Conservation (phyloP, 129 eudicot species). For the Tagetes erecta region DNA sequence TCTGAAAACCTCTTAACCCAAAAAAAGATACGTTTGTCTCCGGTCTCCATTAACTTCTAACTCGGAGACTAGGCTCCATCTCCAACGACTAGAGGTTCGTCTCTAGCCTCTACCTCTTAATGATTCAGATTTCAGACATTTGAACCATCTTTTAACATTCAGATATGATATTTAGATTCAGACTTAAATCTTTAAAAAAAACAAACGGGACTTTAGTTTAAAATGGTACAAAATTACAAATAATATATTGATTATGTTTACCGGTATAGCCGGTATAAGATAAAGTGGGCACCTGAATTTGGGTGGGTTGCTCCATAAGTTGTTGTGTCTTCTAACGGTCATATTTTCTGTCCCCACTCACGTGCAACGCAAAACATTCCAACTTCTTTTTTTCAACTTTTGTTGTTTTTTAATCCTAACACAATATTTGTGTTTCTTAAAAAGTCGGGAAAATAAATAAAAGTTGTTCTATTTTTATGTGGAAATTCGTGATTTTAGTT, state of each 20-base stretch:
- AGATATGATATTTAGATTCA: too few relatives aligned
- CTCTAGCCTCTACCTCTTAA: too few relatives aligned
- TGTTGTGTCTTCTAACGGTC: slow-evolving; percentile 37
- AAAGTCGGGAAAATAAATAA: not conserved
- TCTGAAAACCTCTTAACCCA: too few relatives aligned
- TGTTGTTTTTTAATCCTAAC: slow-evolving; percentile 10
- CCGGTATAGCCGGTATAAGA: slow-evolving; percentile 25
- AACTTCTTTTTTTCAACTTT: not conserved
- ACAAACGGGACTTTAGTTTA: too few relatives aligned
- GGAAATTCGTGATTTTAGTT: not conserved
- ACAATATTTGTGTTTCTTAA: not conserved
- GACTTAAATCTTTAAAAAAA: too few relatives aligned
- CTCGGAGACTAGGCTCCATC: too few relatives aligned
- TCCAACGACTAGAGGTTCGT: too few relatives aligned
- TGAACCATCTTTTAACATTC: too few relatives aligned
- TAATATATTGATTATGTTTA: not conserved
- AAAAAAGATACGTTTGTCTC: too few relatives aligned
- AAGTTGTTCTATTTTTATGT: not conserved
- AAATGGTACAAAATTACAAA: too few relatives aligned
- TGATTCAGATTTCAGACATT: too few relatives aligned
- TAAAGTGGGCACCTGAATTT: slow-evolving; percentile 1
- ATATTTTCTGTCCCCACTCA: slow-evolving; percentile 11
- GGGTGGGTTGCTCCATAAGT: slow-evolving; percentile 5
- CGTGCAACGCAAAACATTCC: slow-evolving; percentile 42
- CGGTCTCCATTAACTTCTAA: too few relatives aligned